These are phyloP conservation scores for Sclerotinia trifoliorum DNA, from an alignment of 2,329 filamentous ascomycete species.

Conservation along the genomic window DNA sequence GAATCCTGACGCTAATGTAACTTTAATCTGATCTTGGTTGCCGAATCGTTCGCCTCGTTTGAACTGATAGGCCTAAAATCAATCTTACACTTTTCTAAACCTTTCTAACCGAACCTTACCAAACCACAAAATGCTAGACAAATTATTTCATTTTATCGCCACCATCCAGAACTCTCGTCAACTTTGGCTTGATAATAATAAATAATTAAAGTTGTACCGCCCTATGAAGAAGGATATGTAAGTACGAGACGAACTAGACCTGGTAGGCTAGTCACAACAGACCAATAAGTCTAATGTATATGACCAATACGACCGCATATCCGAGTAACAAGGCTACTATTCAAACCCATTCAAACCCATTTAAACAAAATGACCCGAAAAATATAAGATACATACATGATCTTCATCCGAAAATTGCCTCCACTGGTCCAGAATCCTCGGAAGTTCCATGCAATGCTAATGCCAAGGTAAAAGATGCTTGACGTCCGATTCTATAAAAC, in stretches of 20 bases:
- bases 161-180: neutral
- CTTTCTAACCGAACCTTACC: neutral
- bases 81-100: neutral
- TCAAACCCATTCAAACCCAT: neutral
- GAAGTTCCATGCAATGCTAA: neutral
- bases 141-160: slow-evolving; percentile 1
- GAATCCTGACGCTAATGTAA: slow-evolving; percentile 18
- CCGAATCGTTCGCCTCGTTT: slow-evolving; percentile 20
- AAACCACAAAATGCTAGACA: slow-evolving; percentile 2
- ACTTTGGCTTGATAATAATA: neutral
- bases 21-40: slow-evolving; percentile 22
- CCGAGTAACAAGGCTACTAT: slow-evolving; percentile 17
- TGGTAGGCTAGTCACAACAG: neutral
- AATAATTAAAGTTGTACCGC: slow-evolving; percentile 4
- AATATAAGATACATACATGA: slow-evolving; percentile 1
- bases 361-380: slow-evolving; percentile 14
- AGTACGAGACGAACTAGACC: neutral
- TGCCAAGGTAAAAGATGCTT: slow-evolving; percentile 16
- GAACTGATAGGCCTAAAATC: slow-evolving; percentile 21
- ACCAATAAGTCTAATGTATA: slow-evolving; percentile 9
- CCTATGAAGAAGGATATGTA: neutral
- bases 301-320: neutral
- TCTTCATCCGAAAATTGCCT: slow-evolving; percentile 7
- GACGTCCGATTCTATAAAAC: neutral
- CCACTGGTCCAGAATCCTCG: slow-evolving; percentile 9